phyloP scores from a whole-genome alignment of 2,329 filamentous ascomycete genomes.

The Colletotrichum camelliae region DNA sequence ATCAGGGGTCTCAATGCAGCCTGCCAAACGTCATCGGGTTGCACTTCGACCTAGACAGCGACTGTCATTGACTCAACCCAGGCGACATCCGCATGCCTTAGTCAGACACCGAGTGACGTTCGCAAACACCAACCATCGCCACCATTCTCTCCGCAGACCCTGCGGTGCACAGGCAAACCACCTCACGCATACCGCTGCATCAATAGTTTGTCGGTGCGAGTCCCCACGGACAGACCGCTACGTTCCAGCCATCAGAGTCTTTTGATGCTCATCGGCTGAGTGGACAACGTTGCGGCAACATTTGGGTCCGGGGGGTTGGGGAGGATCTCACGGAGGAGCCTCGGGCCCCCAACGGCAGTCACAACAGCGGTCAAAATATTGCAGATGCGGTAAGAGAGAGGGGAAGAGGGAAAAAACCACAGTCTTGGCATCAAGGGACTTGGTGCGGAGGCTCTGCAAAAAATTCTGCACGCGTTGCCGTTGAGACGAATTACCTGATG shows the following conservation, averaged over 20 bases:
- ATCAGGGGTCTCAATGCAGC: background rate
- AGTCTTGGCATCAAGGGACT: background rate
- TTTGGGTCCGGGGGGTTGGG: slow-evolving; percentile 14
- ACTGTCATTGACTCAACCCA: background rate
- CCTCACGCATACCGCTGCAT: background rate
- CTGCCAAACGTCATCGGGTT: background rate
- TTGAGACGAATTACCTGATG: slow-evolving; percentile 3
- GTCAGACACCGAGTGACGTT: background rate
- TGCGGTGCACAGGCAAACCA: background rate
- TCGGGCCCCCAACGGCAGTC: background rate
- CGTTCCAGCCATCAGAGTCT: background rate
- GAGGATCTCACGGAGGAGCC: background rate
- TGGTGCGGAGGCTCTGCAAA: background rate
- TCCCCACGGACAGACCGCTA: slow-evolving; percentile 10
- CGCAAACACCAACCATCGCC: background rate
- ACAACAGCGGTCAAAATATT: slow-evolving; percentile 20
- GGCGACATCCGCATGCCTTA: background rate
- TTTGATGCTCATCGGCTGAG: background rate
- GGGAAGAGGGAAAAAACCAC: background rate
- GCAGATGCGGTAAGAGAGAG: background rate
- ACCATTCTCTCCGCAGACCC: background rate
- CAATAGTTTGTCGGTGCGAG: background rate
- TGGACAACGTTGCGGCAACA: slow-evolving; percentile 5
- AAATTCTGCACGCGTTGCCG: slow-evolving; percentile 7
- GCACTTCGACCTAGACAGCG: background rate